Evolutionary conservation across 176 grass and related monocot genomes (phyloP).

Genomic region (Luzula sylvatica): DNA sequence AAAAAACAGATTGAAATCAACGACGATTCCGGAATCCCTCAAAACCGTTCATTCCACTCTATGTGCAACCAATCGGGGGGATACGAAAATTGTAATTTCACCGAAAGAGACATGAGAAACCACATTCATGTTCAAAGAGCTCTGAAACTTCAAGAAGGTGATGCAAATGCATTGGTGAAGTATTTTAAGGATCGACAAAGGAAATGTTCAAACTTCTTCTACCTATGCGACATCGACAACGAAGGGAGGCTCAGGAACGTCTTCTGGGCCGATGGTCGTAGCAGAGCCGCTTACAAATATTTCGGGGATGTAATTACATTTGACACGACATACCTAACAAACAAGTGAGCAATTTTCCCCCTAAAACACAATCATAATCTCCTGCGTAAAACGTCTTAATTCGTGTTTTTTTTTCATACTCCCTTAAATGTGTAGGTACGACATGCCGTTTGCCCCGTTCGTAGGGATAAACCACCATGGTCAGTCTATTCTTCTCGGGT

Average conservation of each 20-base stretch:
- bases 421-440: too few species aligned
- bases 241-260: background rate
- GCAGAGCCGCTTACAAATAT: background rate
- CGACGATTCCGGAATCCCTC: background rate
- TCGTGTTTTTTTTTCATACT: too few species aligned
- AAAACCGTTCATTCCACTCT: background rate
- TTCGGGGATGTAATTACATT: background rate
- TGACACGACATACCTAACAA: background rate
- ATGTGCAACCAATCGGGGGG: background rate
- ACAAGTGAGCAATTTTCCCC: too few species aligned
- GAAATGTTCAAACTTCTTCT: background rate
- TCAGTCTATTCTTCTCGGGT: too few species aligned
- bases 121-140: too few species aligned
- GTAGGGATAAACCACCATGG: too few species aligned
- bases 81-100: background rate
- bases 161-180: too few species aligned
- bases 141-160: too few species aligned
- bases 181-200: background rate
- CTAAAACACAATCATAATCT: too few species aligned
- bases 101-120: background rate
- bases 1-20: background rate
- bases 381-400: too few species aligned
- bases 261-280: background rate
- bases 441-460: too few species aligned
- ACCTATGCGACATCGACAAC: background rate